Conservation (phyloP, 257 asterid genomes). For the Solanum appendiculatum region DNA sequence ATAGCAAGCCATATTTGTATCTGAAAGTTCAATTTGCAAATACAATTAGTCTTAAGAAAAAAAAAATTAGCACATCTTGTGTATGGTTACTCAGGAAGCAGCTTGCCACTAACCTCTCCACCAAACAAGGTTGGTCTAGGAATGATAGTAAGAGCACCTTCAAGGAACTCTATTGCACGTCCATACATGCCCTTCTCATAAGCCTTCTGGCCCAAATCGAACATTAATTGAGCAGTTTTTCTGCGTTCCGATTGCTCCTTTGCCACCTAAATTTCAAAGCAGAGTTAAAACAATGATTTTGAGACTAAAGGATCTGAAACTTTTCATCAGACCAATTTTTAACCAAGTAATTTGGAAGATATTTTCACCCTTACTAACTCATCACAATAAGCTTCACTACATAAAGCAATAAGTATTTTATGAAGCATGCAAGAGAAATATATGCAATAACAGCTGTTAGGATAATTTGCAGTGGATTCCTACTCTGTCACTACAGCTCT, state of each 20-base stretch:
- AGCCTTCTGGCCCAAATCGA: conserved; percentile 86
- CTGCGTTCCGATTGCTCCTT: conserved; percentile 92
- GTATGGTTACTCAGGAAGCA: neutral
- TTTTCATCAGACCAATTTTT: neutral
- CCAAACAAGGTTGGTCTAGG: conserved; percentile 89
- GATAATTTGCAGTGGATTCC: neutral
- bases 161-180: conserved; percentile 93
- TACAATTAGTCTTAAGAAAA: neutral
- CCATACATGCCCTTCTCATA: conserved; percentile 86
- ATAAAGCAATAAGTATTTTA: neutral
- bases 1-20: conserved; percentile 99
- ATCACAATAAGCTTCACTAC: neutral
- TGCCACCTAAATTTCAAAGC: conserved; percentile 49
- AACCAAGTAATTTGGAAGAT: neutral
- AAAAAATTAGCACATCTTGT: neutral
- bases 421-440: neutral
- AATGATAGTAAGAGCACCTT: conserved; percentile 90
- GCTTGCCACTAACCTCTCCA: conserved; percentile 71
- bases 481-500: neutral
- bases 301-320: neutral
- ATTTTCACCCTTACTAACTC: neutral
- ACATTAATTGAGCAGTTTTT: conserved; percentile 83
- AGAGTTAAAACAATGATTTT: neutral
- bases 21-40: conserved; percentile 20
- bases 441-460: neutral